These are phyloP conservation scores for Jackrogersella multiformis DNA, from an alignment of 495 filamentous ascomycete genomes.

Conservation along the genomic window DNA sequence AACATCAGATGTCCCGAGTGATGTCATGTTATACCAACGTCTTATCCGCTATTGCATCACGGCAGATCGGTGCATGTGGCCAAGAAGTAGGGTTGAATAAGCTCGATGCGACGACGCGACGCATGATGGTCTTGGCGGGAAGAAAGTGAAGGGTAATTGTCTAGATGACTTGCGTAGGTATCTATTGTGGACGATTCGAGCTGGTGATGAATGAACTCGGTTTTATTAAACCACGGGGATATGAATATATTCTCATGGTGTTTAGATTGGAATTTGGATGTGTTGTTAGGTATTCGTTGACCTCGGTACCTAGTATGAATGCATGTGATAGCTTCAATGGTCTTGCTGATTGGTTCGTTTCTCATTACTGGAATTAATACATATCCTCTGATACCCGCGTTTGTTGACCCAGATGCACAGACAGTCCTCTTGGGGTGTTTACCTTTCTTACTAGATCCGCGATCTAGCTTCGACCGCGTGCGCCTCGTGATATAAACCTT, in stretches of 20 bases:
- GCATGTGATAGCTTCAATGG: not conserved
- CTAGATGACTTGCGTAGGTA: too few relatives aligned
- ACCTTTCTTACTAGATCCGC: slow-evolving; percentile 63
- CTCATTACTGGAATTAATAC: not conserved
- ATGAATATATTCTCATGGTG: too few relatives aligned
- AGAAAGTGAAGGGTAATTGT: not conserved
- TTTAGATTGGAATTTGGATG: not conserved
- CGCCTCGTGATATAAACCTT: slow-evolving; percentile 89
- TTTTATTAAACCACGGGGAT: not conserved
- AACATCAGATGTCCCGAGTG: not conserved
- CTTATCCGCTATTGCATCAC: slow-evolving; percentile 1
- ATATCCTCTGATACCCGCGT: not conserved
- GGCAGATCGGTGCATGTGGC: not conserved
- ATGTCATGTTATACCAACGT: not conserved
- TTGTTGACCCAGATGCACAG: slow-evolving; percentile 85
- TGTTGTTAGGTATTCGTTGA: not conserved
- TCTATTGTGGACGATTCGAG: too few relatives aligned
- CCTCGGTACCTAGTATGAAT: not conserved
- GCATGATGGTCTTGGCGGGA: not conserved
- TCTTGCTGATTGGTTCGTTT: not conserved
- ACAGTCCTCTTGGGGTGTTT: slow-evolving; percentile 64
- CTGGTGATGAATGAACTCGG: too few relatives aligned
- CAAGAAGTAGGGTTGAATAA: slow-evolving; percentile 1
- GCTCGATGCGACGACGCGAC: not conserved
- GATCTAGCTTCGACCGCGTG: slow-evolving; percentile 56